phyloP scores from a whole-genome alignment of 306 rosid species.

The Quercus wislizeni region DNA sequence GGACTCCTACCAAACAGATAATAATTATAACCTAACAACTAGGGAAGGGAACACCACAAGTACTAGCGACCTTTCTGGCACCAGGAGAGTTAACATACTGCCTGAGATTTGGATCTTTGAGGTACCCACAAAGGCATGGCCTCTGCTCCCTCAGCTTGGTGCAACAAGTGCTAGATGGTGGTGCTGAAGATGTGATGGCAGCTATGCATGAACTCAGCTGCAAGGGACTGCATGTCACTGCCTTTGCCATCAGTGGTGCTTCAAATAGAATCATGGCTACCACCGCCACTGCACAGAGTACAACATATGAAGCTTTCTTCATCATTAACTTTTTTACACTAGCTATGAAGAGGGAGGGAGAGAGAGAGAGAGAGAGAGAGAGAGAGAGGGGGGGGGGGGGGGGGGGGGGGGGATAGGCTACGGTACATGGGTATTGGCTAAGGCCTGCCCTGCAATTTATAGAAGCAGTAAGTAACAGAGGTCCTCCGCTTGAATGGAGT shows the following conservation, averaged over 20 bases:
- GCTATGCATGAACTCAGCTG: slow-evolving; percentile 39
- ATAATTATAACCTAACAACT: slow-evolving; percentile 13
- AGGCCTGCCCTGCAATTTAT: no score
- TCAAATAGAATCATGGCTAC: slow-evolving; percentile 6
- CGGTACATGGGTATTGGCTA: no score
- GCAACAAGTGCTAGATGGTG: slow-evolving; percentile 48
- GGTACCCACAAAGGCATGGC: slow-evolving; percentile 62
- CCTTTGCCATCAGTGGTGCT: slow-evolving; percentile 12
- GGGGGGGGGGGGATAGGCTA: no score
- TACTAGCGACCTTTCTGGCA: slow-evolving; percentile 35
- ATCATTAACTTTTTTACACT: background rate
- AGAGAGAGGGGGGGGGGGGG: no score
- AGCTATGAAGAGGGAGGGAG: no score
- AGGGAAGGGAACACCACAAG: slow-evolving; percentile 50
- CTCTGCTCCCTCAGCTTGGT: slow-evolving; percentile 44
- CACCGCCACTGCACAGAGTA: slow-evolving; percentile 17
- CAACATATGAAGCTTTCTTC: slow-evolving; percentile 14
- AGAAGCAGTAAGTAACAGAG: no score
- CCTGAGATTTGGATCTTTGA: slow-evolving; percentile 40
- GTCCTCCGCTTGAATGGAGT: background rate
- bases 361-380: no score
- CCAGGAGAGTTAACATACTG: slow-evolving; percentile 42
- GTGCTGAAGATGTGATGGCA: slow-evolving; percentile 21
- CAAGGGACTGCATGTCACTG: slow-evolving; percentile 34
- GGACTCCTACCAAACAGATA: no score